A percentile compares a stretch with the other conserved stretches of the same genome.
Evolutionary conservation across 2,329 filamentous ascomycete species (phyloP).

Genomic region (Colletotrichum orbiculare): DNA sequence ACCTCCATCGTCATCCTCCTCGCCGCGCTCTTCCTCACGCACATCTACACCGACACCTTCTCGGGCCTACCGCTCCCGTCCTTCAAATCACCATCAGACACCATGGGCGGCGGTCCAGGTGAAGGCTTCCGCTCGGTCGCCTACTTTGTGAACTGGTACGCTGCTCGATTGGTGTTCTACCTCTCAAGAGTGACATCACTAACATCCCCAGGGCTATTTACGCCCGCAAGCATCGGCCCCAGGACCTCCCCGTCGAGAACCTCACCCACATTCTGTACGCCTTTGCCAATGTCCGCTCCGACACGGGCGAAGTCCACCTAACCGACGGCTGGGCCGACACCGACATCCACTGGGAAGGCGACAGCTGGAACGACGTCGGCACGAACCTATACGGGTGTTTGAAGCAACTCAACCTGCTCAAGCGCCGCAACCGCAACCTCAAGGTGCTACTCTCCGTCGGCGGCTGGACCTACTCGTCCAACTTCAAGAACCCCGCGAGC

Average conservation of each 20-base stretch:
- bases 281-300: constrained; percentile 86
- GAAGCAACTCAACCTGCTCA: constrained; percentile 89
- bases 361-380: constrained; percentile 76
- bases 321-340: constrained; percentile 74
- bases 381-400: constrained; percentile 89
- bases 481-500: constrained; percentile 81
- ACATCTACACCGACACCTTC: constrained; percentile 37
- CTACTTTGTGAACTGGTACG: constrained; percentile 78
- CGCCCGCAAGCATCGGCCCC: constrained; percentile 83
- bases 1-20: constrained; percentile 39
- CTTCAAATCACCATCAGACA: constrained; percentile 33
- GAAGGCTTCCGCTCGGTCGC: constrained; percentile 73
- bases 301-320: constrained; percentile 80
- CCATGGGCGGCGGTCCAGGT: constrained; percentile 57
- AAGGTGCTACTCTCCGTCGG: constrained; percentile 90
- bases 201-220: constrained; percentile 76
- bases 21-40: constrained; percentile 37
- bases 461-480: constrained; percentile 91
- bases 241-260: constrained; percentile 82
- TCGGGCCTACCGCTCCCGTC: constrained; percentile 20
- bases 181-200: constrained; percentile 36
- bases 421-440: constrained; percentile 82
- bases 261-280: constrained; percentile 91
- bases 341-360: constrained; percentile 79
- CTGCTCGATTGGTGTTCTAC: too few species aligned